Conservation (phyloP, 2,329 filamentous ascomycete genomes). For the Byssoonygena ceratinophila region DNA sequence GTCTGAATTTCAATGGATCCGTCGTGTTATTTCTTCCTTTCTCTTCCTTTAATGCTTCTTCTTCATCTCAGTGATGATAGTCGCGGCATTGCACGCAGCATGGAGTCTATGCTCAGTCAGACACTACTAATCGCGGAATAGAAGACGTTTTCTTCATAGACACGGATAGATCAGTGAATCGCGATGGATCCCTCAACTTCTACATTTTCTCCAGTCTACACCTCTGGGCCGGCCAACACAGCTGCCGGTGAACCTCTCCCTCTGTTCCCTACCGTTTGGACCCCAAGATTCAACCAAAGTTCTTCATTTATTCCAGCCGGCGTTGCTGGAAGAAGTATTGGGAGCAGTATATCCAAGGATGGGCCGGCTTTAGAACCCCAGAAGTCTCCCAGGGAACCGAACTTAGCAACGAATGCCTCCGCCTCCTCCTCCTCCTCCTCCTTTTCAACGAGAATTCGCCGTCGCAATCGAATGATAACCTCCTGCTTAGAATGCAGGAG, state of each 20-base stretch:
- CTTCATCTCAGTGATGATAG: too few species aligned
- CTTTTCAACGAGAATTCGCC: constrained; percentile 36
- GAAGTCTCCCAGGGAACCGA: not conserved
- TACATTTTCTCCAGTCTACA: not conserved
- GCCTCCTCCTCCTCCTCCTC: not conserved
- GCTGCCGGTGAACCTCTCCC: constrained; percentile 1
- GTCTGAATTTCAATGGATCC: too few species aligned
- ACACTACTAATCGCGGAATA: too few species aligned
- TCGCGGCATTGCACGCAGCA: too few species aligned
- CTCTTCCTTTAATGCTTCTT: too few species aligned
- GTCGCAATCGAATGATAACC: constrained; percentile 59
- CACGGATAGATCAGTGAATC: too few species aligned
- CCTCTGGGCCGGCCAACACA: not conserved
- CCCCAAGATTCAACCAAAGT: not conserved
- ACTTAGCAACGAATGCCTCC: not conserved
- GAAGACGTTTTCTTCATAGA: too few species aligned
- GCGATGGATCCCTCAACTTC: not conserved
- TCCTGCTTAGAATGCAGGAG: constrained; percentile 60
- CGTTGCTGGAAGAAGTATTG: too few species aligned
- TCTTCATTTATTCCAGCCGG: not conserved
- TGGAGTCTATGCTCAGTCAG: too few species aligned
- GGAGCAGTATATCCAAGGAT: not conserved
- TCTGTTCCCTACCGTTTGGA: constrained; percentile 8
- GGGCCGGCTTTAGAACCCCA: not conserved
- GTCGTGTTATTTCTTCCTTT: too few species aligned